Evolutionary conservation across 1,139 yeast species (phyloP).

Genomic region (Sugiyamaella neomexicana): DNA sequence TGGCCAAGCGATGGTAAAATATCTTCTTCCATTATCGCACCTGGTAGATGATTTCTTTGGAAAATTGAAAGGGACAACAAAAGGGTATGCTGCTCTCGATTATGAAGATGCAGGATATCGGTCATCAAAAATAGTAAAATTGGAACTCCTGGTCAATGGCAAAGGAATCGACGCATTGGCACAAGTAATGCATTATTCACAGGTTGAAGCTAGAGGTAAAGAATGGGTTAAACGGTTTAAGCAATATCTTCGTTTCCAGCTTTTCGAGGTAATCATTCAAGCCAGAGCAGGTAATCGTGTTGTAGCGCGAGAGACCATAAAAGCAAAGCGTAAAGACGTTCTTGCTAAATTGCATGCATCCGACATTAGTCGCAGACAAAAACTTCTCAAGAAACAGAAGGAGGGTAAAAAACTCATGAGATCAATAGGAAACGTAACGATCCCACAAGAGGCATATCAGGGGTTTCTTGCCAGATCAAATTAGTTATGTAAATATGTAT

Average conservation of each 20-base stretch:
- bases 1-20: slow-evolving; percentile 70
- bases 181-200: slow-evolving; percentile 81
- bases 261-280: slow-evolving; percentile 91
- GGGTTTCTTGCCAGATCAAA: slow-evolving; percentile 39
- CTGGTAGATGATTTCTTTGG: slow-evolving; percentile 95
- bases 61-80: slow-evolving; percentile 81
- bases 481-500: neutral
- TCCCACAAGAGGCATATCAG: slow-evolving; percentile 75
- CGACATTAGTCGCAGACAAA: slow-evolving; percentile 86
- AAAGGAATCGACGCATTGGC: slow-evolving; percentile 89
- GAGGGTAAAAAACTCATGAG: slow-evolving; percentile 90
- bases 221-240: slow-evolving; percentile 83
- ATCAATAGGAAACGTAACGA: slow-evolving; percentile 71
- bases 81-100: slow-evolving; percentile 92
- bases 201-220: slow-evolving; percentile 68
- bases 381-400: slow-evolving; percentile 82
- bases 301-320: slow-evolving; percentile 88
- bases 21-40: slow-evolving; percentile 81
- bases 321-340: slow-evolving; percentile 91
- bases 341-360: slow-evolving; percentile 90
- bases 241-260: slow-evolving; percentile 73
- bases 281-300: slow-evolving; percentile 83
- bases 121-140: slow-evolving; percentile 76
- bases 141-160: slow-evolving; percentile 89
- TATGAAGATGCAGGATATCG: slow-evolving; percentile 91